Percentiles rank a stretch among this genome's conserved stretches.
Conservation (phyloP, 2,329 filamentous ascomycete genomes). For the Fusarium longipes region DNA sequence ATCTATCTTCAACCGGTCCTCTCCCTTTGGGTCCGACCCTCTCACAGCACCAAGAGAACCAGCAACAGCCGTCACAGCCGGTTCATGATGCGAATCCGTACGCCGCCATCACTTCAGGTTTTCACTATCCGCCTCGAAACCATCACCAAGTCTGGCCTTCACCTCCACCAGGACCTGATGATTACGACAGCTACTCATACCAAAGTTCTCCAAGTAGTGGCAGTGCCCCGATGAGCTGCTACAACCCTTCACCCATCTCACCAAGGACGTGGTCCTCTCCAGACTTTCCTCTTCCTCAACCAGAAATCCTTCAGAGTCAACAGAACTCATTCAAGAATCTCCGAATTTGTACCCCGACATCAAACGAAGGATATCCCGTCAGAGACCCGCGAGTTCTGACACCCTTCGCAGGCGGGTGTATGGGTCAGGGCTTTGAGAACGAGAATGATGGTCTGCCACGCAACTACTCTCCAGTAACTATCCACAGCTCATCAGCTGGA, state of each 20-base stretch:
- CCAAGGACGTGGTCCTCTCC: constrained; percentile 53
- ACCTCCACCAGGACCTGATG: constrained; percentile 53
- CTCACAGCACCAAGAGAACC: constrained; percentile 34
- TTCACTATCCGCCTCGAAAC: constrained; percentile 39
- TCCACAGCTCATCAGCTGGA: constrained; percentile 27
- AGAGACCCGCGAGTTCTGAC: constrained; percentile 35
- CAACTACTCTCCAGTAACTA: constrained; percentile 20
- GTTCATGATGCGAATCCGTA: constrained; percentile 38
- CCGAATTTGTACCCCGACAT: constrained; percentile 45
- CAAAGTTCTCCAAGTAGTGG: constrained; percentile 49
- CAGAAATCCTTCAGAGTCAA: constrained; percentile 35
- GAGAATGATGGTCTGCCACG: constrained; percentile 34
- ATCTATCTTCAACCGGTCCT: constrained; percentile 41
- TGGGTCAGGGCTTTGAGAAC: constrained; percentile 30
- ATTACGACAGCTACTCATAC: constrained; percentile 53
- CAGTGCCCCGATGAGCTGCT: constrained; percentile 40
- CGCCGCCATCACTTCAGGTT: constrained; percentile 38
- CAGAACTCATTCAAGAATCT: constrained; percentile 39
- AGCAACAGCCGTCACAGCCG: constrained; percentile 31
- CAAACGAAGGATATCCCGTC: constrained; percentile 34
- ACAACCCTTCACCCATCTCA: constrained; percentile 48
- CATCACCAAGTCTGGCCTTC: constrained; percentile 50
- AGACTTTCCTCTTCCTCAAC: constrained; percentile 35
- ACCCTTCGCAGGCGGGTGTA: constrained; percentile 29
- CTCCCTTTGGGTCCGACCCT: constrained; percentile 35